These are phyloP conservation scores for Penicillium bialowiezense DNA, from an alignment of 495 filamentous ascomycete genomes.

Conservation along the genomic window DNA sequence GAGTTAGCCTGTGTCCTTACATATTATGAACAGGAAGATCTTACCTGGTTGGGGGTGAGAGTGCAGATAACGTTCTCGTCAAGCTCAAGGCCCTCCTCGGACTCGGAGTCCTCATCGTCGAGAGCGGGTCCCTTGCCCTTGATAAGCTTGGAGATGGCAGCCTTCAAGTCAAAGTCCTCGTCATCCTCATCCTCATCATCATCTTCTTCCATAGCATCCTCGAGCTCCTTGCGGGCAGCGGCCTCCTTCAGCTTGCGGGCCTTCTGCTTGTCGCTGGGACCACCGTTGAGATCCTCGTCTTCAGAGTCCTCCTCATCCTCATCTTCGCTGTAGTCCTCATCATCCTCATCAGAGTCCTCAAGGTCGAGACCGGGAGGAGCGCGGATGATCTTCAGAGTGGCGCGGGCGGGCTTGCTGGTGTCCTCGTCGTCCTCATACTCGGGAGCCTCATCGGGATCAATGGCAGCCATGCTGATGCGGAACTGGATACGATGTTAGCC, in stretches of 20 bases:
- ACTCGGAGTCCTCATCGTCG: slow-evolving; percentile 61
- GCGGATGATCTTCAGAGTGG: slow-evolving; percentile 88
- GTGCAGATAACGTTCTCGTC: slow-evolving; percentile 94
- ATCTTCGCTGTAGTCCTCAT: slow-evolving; percentile 57
- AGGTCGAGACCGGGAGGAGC: slow-evolving; percentile 51
- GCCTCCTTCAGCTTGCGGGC: slow-evolving; percentile 75
- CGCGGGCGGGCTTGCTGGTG: slow-evolving; percentile 60
- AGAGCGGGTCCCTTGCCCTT: slow-evolving; percentile 81
- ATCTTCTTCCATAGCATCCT: slow-evolving; percentile 59
- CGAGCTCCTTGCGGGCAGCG: slow-evolving; percentile 65
- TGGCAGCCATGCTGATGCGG: slow-evolving; percentile 96
- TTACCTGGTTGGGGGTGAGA: slow-evolving; percentile 77
- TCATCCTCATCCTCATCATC: slow-evolving; percentile 58
- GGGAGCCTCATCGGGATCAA: slow-evolving; percentile 80
- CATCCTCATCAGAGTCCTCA: slow-evolving; percentile 54
- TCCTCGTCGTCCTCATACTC: slow-evolving; percentile 62
- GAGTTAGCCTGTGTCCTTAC: too few relatives aligned
- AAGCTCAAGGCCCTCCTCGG: slow-evolving; percentile 63
- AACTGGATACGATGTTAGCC: slow-evolving; percentile 53
- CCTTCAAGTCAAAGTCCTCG: slow-evolving; percentile 58
- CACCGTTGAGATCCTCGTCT: slow-evolving; percentile 68
- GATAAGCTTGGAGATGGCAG: slow-evolving; percentile 59
- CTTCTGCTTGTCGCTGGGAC: slow-evolving; percentile 86
- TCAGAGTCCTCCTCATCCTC: slow-evolving; percentile 66
- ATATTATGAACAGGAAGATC: too few relatives aligned